Base-by-base conservation (phyloP, 306 rosid species). In the Bauhinia variegata region DNA sequence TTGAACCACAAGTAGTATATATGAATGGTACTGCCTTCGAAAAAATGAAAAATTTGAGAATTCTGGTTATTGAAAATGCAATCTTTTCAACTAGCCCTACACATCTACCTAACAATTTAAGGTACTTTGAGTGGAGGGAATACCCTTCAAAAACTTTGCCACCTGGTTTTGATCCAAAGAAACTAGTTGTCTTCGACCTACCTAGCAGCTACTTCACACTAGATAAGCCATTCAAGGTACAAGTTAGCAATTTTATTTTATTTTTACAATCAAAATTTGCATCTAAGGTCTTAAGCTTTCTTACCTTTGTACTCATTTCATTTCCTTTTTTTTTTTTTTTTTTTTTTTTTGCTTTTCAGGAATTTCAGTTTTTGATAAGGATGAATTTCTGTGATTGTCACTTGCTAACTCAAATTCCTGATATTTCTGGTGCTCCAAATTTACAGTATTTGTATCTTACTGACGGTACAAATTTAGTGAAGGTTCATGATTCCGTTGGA, bases 401-500 rank as follows among this genome's bases (percentile, higher is more conserved):
- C 2, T 28, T 11, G 16, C 6, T 71, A 11, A 49, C 1, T 0
- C 0, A 11, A 60, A 14, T 50, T 1, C 54, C 68, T 36, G 60
- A 50, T 60, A 37, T 71, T 13, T 71, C 68, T 0, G 11, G 8
- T 11, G 10, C 10, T 8, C 68, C 41, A 32, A 62, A 32, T 52
- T 11, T 72, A n/a, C 16, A 30, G 3, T 18, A 72, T 17, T 0
- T 75, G 6, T 32, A 13, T 15, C 50, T 67, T 42, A 13, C 12
- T 11, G 0, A 11, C 10, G 67, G 79, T 13, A 8, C 2, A 13
- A 42, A 54, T 5, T 42, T 75, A 19, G 52, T 5, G 11, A 5
- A 1, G 2, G 43, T 75, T 33, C 58, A 75, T 52, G 13, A 51
- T 31, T 59, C 70, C 3, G 16, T 75, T 42, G 79, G 79, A 4